Base-by-base conservation (phyloP, 78 protist genomes). In the Capsaspora owczarzaki region DNA sequence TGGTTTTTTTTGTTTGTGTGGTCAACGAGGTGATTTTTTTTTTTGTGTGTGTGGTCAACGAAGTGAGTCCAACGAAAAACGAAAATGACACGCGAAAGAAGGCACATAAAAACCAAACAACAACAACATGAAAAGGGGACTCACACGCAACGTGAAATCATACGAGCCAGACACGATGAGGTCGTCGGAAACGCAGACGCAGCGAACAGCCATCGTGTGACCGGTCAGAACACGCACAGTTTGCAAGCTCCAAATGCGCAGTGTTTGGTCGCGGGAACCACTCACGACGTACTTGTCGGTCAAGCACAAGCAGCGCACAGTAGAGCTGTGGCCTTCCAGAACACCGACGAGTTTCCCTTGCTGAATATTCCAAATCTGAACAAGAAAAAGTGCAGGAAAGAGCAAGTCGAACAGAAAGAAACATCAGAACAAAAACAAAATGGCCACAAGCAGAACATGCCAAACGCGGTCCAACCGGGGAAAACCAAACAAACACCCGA, bases 201-300 rank as follows among this genome's bases (percentile, higher is more conserved):
- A 76, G n/a, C 80, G 80, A 29, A 76, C 80, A n/a, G 80, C 80
- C 19, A 29, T 68, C 19, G 68, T 76, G 35, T 76, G 80, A 27
- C 80, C 80, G 37, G n/a, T 77, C 71, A 20, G 27, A 10, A 44
- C 63, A 25, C 8, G 14, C 29, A 72, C 38, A 35, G n/a, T n/a
- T n/a, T n/a, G n/a, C n/a, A n/a, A n/a, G n/a, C n/a, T 2, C 81
- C 81, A 77, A 1, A 77, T 22, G 44, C 81, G 63, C 63, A 77
- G 81, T 8, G 81, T 77, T 44, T 4, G 12, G 43, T 77, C 81
- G 6, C 71, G 37, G 23, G 81, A 77, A 16, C 81, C 81, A 1
- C 71, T 56, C 41, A 77, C 81, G 42, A 56, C 66, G 2, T 29
- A 10, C 37, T 22, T 19, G 19, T 70, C 81, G 42, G 8, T 19